Evolutionary conservation across 257 asterid species (phyloP), one percentile per base, ranked within the genome.

Genomic region (Lantana camara): DNA sequence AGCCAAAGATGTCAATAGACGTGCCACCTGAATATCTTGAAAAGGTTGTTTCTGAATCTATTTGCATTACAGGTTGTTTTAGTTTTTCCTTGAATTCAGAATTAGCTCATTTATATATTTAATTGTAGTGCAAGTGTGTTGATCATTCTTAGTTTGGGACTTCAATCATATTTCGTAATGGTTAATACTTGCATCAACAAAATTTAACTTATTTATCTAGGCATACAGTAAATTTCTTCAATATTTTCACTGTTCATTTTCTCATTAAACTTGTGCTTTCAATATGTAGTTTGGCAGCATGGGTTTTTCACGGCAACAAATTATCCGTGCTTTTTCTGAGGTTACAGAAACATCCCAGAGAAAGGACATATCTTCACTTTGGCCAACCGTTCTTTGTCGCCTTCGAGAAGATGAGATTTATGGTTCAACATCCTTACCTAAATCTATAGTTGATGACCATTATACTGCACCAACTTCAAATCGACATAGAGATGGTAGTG

Each of bases 241-340:
- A 34, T 50, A 38, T 45, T 68, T 56, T 37, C 16, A 20, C 41
- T 13, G 47, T 55, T 69, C 75, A 20, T 67, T 50, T 59, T 37
- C 45, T 41, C 53, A 27, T 69, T 24, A 57, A 21, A 50, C 63
- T 53, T 56, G 22, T 47, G 44, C 44, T 70, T 57, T 58, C 58
- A 51, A n/a, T 44, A 32, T 66, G 58, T 77, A 91, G 94, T 77
- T 78, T 74, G 60, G 77, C 23, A 24, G 74, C 60, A 81, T 91
- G 96, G 95, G 96, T 44, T 91, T 71, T 68, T 72, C 85, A 56
- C 74, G 67, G 71, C 86, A 89, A 56, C 80, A 76, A 78, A 78
- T 75, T 72, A 45, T 38, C 46, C 66, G 35, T 74, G 91, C 82
- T 65, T 84, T 66, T 71, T 58, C 54, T 63, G 83, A 89, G 75